These are phyloP conservation scores for Chytriomyces sp. DNA, from an alignment of 192 early-diverging fungal species.

Conservation along the genomic window DNA sequence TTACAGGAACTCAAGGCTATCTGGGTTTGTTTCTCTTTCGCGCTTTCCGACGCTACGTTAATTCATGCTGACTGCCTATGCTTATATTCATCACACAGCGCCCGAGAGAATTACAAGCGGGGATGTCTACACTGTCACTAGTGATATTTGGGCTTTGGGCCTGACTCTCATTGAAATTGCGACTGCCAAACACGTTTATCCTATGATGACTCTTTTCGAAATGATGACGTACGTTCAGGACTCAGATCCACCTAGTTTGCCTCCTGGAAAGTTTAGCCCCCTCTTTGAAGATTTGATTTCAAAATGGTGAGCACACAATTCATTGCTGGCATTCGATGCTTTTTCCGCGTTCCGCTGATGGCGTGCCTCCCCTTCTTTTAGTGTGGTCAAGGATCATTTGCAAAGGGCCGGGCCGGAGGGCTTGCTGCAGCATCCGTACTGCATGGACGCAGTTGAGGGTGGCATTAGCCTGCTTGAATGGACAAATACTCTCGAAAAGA, in stretches of 20 bases:
- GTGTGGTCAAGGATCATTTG: slow-evolving; percentile 24
- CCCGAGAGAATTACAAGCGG: slow-evolving; percentile 96
- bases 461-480: slow-evolving; percentile 28
- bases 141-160: slow-evolving; percentile 94
- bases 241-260: slow-evolving; percentile 80
- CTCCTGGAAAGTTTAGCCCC: slow-evolving; percentile 66
- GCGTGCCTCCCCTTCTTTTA: neutral
- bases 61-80: too few species aligned
- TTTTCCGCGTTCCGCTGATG: too few species aligned
- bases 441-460: slow-evolving; percentile 30
- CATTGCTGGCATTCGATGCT: too few species aligned
- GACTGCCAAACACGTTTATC: slow-evolving; percentile 90
- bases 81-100: slow-evolving; percentile 2
- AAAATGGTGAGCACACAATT: slow-evolving; percentile 41
- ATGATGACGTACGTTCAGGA: slow-evolving; percentile 91
- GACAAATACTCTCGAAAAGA: slow-evolving; percentile 12
- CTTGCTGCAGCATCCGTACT: slow-evolving; percentile 27
- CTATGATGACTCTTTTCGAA: slow-evolving; percentile 78
- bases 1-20: slow-evolving; percentile 96
- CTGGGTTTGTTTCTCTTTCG: slow-evolving; percentile 64
- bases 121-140: slow-evolving; percentile 75
- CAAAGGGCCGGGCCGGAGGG: slow-evolving; percentile 18
- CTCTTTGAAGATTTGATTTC: slow-evolving; percentile 80
- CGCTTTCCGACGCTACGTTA: too few species aligned
- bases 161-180: slow-evolving; percentile 94